These are phyloP conservation scores for Linnemannia hyalina DNA, from an alignment of 192 early-diverging fungal genomes.

Conservation along the genomic window DNA sequence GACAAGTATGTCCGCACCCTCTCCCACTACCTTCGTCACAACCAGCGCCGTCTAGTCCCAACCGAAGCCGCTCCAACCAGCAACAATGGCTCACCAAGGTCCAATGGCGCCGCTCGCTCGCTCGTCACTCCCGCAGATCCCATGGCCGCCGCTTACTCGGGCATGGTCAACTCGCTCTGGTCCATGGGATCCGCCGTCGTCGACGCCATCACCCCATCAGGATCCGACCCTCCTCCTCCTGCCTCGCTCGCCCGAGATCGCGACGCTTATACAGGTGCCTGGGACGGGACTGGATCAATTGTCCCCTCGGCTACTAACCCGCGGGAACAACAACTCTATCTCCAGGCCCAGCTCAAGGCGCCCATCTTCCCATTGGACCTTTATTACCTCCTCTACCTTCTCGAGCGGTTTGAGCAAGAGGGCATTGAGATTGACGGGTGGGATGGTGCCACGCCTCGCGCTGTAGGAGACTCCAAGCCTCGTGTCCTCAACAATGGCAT, in stretches of 20 bases:
- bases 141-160: slow-evolving; percentile 55
- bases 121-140: slow-evolving; percentile 46
- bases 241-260: slow-evolving; percentile 26
- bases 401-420: slow-evolving; percentile 47
- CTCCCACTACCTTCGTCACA: slow-evolving; percentile 66
- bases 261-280: slow-evolving; percentile 38
- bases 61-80: slow-evolving; percentile 10
- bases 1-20: slow-evolving; percentile 70
- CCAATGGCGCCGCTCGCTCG: slow-evolving; percentile 30
- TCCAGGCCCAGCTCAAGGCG: slow-evolving; percentile 48
- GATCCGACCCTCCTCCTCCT: slow-evolving; percentile 12
- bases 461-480: slow-evolving; percentile 43
- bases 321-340: slow-evolving; percentile 44
- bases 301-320: slow-evolving; percentile 25
- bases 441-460: slow-evolving; percentile 35
- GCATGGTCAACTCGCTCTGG: slow-evolving; percentile 61
- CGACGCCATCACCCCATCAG: slow-evolving; percentile 44
- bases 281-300: slow-evolving; percentile 52
- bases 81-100: slow-evolving; percentile 20
- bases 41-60: slow-evolving; percentile 59
- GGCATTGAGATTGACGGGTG: slow-evolving; percentile 51
- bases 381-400: slow-evolving; percentile 48
- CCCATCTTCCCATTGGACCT: slow-evolving; percentile 54
- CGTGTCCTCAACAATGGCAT: slow-evolving; percentile 28
- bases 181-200: slow-evolving; percentile 54